Evolutionary conservation across 768 basidiomycete genomes (phyloP).

Genomic region (Psilocybe cubensis): DNA sequence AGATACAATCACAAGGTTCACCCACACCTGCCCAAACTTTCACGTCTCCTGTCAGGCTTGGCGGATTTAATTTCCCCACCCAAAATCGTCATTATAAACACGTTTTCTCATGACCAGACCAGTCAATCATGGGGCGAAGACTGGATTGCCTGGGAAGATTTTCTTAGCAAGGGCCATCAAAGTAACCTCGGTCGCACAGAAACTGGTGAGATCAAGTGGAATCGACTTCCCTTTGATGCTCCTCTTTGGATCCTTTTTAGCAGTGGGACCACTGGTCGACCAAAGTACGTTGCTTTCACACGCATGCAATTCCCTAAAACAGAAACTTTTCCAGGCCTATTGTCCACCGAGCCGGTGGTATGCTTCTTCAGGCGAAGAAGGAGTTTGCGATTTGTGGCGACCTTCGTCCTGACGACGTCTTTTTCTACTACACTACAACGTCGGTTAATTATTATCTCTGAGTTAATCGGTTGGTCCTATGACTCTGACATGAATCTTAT

Average conservation of each 20-base stretch:
- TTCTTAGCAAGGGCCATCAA: conserved; percentile 50
- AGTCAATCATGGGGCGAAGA: conserved; percentile 42
- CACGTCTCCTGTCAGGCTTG: conserved; percentile 58
- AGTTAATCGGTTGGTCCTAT: background rate
- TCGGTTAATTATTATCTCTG: conserved; percentile 35
- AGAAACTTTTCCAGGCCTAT: conserved; percentile 57
- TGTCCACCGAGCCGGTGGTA: conserved; percentile 78
- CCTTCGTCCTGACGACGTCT: conserved; percentile 67
- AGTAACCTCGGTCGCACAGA: conserved; percentile 49
- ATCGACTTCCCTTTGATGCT: conserved; percentile 65
- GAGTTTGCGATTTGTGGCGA: conserved; percentile 73
- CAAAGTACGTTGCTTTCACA: conserved; percentile 50
- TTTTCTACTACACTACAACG: conserved; percentile 87
- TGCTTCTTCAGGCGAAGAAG: conserved; percentile 75
- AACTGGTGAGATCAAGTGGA: conserved; percentile 67
- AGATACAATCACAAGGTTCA: conserved; percentile 78
- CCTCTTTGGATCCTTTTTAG: conserved; percentile 90
- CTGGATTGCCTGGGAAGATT: conserved; percentile 60
- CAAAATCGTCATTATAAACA: conserved; percentile 61
- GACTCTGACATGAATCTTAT: conserved; percentile 17
- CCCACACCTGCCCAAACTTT: conserved; percentile 65
- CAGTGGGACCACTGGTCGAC: conserved; percentile 79
- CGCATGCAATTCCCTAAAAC: conserved; percentile 7
- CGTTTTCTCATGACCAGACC: conserved; percentile 38
- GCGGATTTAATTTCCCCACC: conserved; percentile 38